A percentile compares a stretch with the other conserved stretches of the same genome.
Conservation (phyloP, 1,139 yeast genomes). For the Geotrichum cucujoidarum region DNA sequence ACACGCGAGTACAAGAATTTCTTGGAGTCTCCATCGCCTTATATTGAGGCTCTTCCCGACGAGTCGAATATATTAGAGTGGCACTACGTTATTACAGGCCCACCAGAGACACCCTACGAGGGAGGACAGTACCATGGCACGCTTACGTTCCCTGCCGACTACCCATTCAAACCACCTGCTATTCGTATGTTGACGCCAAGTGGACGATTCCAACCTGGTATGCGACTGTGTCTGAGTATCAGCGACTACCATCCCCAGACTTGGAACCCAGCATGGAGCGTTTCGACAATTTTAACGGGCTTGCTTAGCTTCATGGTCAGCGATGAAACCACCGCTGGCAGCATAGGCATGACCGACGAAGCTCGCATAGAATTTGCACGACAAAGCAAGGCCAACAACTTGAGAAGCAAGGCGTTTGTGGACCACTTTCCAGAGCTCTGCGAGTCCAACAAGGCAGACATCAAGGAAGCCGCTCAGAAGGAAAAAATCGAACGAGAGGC, state of each 20-base stretch:
- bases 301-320: conserved; percentile 71
- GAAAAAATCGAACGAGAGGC: too few species aligned
- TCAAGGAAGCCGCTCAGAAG: background rate
- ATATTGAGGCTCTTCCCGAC: conserved; percentile 72
- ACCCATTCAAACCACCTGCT: conserved; percentile 90
- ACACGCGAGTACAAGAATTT: conserved; percentile 75
- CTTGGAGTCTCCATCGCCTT: conserved; percentile 74
- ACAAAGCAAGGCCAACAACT: conserved; percentile 10
- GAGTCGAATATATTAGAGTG: conserved; percentile 72
- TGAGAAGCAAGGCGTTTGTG: conserved; percentile 3
- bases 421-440: conserved; percentile 14
- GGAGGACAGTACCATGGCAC: conserved; percentile 90
- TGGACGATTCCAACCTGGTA: conserved; percentile 70
- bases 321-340: conserved; percentile 26
- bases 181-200: conserved; percentile 81
- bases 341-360: conserved; percentile 9
- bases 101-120: conserved; percentile 78
- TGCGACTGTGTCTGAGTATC: conserved; percentile 79
- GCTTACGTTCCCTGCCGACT: conserved; percentile 74
- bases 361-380: conserved; percentile 7
- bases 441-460: conserved; percentile 1
- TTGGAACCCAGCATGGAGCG: conserved; percentile 97
- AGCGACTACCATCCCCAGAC: conserved; percentile 90
- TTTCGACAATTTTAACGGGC: conserved; percentile 78
- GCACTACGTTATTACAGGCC: conserved; percentile 80